Base-by-base conservation (phyloP, 345 rosid species). In the Syzygium grande region DNA sequence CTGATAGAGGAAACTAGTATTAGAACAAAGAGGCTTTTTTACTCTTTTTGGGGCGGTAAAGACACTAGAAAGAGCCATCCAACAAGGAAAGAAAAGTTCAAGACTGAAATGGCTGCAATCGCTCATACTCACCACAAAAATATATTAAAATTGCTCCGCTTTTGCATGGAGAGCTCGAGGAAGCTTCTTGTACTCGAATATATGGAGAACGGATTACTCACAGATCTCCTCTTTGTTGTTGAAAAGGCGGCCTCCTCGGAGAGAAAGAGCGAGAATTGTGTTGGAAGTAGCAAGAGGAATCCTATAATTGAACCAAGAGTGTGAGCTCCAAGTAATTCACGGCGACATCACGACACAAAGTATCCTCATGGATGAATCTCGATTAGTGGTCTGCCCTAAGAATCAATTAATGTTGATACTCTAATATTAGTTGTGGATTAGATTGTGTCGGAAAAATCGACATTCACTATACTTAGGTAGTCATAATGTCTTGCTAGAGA, bases 61-160 rank as follows among this genome's bases (percentile, higher is more conserved):
- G 55, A 86, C 87, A 77, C 51, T 92, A 15, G 91, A 88, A 54
- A 85, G 83, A 56, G 55, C 23, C 78, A 30, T 0, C 43, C 84
- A 85, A 30, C 86, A 78, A 46, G 93, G 86, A 51, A 89, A 86
- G 46, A 65, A 73, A 25, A 87, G 34, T 88, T 90, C 19, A 55
- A 49, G 53, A 88, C 86, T 52, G 92, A 91, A 49, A 89, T 91
- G 89, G 87, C 51, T 3, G 58, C 85, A 53, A 89, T 90, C 13
- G 79, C 87, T 15, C 83, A 52, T 68, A 91, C 92, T 1, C 89
- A 90, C 77, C 92, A 91, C 86, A 91, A 41, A 84, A 43, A 90
- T 87, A 27, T 91, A 49, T 86, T 91, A 78, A 88, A 87, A 1
- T 22, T 91, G 52, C 87, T 90, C 5, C 90, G 93, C 43, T 90